These are phyloP conservation scores for Peribolospora kevripleyi DNA, from an alignment of 768 basidiomycete genomes.

Conservation along the genomic window DNA sequence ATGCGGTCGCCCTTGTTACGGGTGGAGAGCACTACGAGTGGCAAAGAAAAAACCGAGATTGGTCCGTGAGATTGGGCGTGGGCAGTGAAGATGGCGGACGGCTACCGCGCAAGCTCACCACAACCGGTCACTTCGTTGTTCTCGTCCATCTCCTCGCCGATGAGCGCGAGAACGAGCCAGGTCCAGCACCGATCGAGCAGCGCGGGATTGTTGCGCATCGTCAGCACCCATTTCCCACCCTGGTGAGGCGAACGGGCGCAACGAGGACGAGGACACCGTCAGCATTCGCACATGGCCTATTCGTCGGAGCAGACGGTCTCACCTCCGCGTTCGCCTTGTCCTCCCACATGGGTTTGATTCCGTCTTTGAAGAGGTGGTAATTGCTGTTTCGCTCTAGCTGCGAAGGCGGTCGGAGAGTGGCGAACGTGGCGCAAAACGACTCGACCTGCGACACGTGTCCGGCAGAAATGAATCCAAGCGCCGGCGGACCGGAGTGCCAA, in stretches of 20 bases:
- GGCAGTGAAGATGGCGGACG: no score
- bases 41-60: no score
- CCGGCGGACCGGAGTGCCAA: no score
- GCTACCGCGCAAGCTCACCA: neutral
- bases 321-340: slow-evolving; percentile 61
- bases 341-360: slow-evolving; percentile 96
- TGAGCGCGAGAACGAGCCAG: slow-evolving; percentile 71
- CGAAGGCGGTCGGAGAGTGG: slow-evolving; percentile 63
- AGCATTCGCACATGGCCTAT: no score
- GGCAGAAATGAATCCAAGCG: neutral
- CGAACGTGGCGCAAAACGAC: slow-evolving; percentile 67
- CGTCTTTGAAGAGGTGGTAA: slow-evolving; percentile 83
- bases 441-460: slow-evolving; percentile 60
- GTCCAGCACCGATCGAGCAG: slow-evolving; percentile 70
- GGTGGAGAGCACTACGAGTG: slow-evolving; percentile 49
- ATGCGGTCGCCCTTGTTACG: slow-evolving; percentile 70
- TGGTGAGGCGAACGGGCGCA: neutral
- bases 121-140: slow-evolving; percentile 43
- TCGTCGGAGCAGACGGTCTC: neutral
- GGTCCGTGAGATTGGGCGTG: no score
- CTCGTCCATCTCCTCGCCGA: slow-evolving; percentile 49
- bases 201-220: slow-evolving; percentile 59
- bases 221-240: slow-evolving; percentile 85
- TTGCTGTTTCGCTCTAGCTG: slow-evolving; percentile 72
- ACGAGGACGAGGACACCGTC: neutral